Percentiles rank a stretch among this genome's conserved stretches.
Evolutionary conservation across 2,329 filamentous ascomycete species (phyloP).

Genomic region (Arachnomyces sp.): DNA sequence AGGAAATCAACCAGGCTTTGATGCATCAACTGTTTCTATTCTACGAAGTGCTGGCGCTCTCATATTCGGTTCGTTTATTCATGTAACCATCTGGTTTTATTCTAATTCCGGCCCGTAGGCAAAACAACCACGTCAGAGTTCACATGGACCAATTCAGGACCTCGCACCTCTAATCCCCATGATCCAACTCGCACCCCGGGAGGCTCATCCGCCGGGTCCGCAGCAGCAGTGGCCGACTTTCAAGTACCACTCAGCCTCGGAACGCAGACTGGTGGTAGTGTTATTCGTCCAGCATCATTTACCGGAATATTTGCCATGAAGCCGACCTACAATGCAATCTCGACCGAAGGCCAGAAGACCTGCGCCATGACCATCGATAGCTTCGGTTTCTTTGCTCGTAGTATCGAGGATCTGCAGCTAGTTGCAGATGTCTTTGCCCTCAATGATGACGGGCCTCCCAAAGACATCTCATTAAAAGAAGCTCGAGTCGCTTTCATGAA

Average conservation of each 20-base stretch:
- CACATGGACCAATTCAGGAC: no score
- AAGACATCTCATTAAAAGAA: conserved; percentile 34
- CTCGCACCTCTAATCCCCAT: conserved; percentile 56
- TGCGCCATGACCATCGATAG: conserved; percentile 57
- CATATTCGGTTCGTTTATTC: no score
- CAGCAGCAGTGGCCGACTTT: conserved; percentile 57
- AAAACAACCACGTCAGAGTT: no score
- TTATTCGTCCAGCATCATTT: conserved; percentile 57
- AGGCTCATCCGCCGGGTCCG: conserved; percentile 61
- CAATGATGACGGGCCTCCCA: conserved; percentile 40
- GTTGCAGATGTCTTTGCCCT: conserved; percentile 50
- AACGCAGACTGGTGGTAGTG: conserved; percentile 60
- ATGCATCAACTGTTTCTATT: no score
- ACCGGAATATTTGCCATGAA: conserved; percentile 60
- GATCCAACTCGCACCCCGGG: conserved; percentile 50
- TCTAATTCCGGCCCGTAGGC: no score
- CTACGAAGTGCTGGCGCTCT: no score
- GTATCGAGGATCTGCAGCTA: conserved; percentile 51
- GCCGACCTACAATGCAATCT: conserved; percentile 58
- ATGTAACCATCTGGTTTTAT: no score
- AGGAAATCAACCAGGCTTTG: no score
- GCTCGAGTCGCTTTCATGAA: conserved; percentile 50
- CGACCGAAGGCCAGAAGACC: conserved; percentile 56
- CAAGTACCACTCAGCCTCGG: conserved; percentile 56
- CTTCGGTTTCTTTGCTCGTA: conserved; percentile 53